Evolutionary conservation across 2,329 filamentous ascomycete species (phyloP), one percentile per base, ranked within the genome.

Genomic region (Penicillium concentricum): DNA sequence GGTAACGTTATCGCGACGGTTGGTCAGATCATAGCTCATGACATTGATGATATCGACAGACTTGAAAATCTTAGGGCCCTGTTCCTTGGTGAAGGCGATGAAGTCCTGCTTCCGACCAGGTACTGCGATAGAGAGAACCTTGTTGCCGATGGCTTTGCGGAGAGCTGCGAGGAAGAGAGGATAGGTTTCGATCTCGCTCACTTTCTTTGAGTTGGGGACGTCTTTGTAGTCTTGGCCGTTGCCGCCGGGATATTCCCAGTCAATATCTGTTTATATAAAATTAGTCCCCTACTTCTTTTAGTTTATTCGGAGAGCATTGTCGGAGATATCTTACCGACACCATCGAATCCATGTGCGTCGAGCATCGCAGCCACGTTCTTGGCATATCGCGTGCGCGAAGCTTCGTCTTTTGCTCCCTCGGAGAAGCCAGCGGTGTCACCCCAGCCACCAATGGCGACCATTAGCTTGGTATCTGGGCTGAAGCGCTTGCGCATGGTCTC

Each of bases 371-470:
- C 83, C 1, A 91, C 80, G 62, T 89, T 89, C 43, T 77, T 76
- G 1, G 87, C 86, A 74, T 88, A 92, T 8, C 73, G 74, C 58
- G 79, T 76, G 16, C 86, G 82, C 1, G 79, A 81, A 9, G 72
- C 63, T 1, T 81, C 77, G 4, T 79, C 79, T 49, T 76, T 78
- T 1, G 85, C 84, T 0, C 82, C 87, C 2, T 41, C 70, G 0
- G 82, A 80, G 66, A 90, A 91, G 0, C 87, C 88, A 7, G 72
- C 69, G 0, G 82, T 86, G 58, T 90, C 86, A 0, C 87, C 88
- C 88, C 89, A 92, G 51, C 88, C 89, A 12, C 89, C 89, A 60
- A 92, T 84, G 20, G 89, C 87, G 37, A 91, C 80, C 76, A 88
- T 81, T 22, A 91, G 73, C 62, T 88, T 86, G 20, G 86, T 86